Conservation (phyloP, 73 alveolate genomes). For the Tetrahymena malaccensis region DNA sequence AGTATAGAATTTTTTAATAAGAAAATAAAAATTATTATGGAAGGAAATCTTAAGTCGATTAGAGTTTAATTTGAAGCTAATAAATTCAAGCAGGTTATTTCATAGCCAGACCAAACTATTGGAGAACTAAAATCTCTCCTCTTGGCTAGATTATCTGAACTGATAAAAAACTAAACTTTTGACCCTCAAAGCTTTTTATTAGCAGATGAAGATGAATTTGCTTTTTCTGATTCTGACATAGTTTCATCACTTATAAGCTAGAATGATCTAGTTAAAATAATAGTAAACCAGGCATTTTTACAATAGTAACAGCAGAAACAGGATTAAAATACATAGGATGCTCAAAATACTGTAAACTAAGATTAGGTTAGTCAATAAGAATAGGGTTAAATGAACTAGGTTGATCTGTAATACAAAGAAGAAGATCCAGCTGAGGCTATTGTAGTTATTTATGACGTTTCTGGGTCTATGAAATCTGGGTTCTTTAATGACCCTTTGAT, state of each 20-base stretch:
- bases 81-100: background rate
- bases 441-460: slow-evolving; percentile 39
- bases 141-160: background rate
- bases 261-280: background rate
- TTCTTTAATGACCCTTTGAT: slow-evolving; percentile 28
- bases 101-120: background rate
- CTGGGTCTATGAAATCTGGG: slow-evolving; percentile 46
- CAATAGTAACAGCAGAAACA: background rate
- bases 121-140: background rate
- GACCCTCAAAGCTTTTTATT: background rate
- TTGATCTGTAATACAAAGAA: background rate
- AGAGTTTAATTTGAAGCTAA: background rate
- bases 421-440: slow-evolving; percentile 48
- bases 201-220: background rate
- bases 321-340: too few relatives aligned
- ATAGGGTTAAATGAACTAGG: background rate
- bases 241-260: background rate
- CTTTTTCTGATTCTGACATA: background rate
- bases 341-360: background rate
- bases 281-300: background rate
- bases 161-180: background rate
- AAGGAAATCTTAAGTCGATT: background rate
- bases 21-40: background rate
- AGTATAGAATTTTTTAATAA: too few relatives aligned
- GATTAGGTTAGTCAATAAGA: background rate